phyloP scores from a whole-genome alignment of 345 rosid genomes.

The Leavenworthia alabamica region DNA sequence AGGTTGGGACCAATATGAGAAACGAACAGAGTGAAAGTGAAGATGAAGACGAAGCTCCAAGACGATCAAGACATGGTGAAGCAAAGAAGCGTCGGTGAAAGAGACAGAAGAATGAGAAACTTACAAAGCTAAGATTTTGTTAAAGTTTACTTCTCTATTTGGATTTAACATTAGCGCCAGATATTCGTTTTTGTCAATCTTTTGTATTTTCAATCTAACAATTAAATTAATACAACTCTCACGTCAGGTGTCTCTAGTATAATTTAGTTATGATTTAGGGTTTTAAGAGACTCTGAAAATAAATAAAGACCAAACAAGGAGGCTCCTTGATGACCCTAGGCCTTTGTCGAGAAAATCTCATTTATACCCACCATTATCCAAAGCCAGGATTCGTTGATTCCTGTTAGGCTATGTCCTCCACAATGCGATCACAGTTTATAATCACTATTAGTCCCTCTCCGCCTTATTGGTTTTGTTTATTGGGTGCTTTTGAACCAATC shows the following conservation, averaged over 20 bases:
- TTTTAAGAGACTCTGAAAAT: not conserved
- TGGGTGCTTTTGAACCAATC: not conserved
- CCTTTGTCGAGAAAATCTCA: too few relatives aligned
- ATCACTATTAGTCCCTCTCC: not conserved
- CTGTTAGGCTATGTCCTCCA: not conserved
- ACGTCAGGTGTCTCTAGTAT: not conserved
- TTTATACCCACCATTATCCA: too few relatives aligned
- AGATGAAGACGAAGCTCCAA: slow-evolving; percentile 96
- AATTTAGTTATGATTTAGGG: not conserved
- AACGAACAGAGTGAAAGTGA: slow-evolving; percentile 63
- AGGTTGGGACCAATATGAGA: slow-evolving; percentile 43
- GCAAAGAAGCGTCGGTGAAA: slow-evolving; percentile 60
- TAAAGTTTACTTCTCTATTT: not conserved
- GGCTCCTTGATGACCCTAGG: not conserved
- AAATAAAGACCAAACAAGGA: not conserved
- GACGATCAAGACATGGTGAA: slow-evolving; percentile 95
- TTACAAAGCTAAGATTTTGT: not conserved
- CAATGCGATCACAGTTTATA: not conserved
- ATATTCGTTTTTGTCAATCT: not conserved
- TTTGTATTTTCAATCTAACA: not conserved
- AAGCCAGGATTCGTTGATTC: not conserved
- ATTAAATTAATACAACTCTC: not conserved
- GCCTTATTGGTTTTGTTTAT: not conserved
- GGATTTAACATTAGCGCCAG: not conserved
- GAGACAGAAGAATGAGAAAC: not conserved